phyloP scores from a whole-genome alignment of 352 stramenopile species.

The Globisporangium carolinianum region DNA sequence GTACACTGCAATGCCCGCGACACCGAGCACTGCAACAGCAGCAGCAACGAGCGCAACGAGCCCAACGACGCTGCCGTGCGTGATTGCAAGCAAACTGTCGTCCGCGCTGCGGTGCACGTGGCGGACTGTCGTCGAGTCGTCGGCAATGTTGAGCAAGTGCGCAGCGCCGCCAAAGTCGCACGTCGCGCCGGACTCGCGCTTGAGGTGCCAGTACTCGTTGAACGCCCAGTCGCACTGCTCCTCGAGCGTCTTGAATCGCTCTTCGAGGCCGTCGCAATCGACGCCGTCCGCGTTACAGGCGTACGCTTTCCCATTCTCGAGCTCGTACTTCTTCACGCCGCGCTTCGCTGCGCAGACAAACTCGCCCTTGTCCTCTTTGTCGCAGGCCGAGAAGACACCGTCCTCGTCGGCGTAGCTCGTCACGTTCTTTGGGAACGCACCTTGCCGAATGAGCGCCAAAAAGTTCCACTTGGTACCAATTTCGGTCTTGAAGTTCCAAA shows the following conservation, averaged over 20 bases:
- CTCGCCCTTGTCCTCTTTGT: conserved; percentile 63
- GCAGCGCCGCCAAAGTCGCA: conserved; percentile 69
- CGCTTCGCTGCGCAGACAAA: conserved; percentile 67
- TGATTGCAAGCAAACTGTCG: not conserved
- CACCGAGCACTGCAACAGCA: conserved; percentile 11
- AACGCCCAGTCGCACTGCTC: conserved; percentile 66
- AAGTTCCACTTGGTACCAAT: conserved; percentile 89
- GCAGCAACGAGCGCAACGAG: conserved; percentile 15
- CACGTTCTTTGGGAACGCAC: conserved; percentile 70
- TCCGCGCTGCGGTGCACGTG: not conserved
- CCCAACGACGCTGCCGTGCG: conserved; percentile 1
- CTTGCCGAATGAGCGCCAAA: conserved; percentile 53
- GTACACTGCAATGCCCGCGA: conserved; percentile 8
- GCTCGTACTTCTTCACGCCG: conserved; percentile 45
- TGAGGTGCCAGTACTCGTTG: conserved; percentile 66
- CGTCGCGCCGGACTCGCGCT: conserved; percentile 56
- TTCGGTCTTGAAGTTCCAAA: conserved; percentile 95
- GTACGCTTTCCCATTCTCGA: conserved; percentile 48
- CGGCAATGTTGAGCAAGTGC: conserved; percentile 32
- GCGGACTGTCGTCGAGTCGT: not conserved
- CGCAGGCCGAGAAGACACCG: conserved; percentile 57
- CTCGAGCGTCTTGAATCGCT: conserved; percentile 40
- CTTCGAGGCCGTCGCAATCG: conserved; percentile 42
- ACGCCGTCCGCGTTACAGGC: conserved; percentile 43
- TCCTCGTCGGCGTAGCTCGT: conserved; percentile 46